Evolutionary conservation across 495 filamentous ascomycete genomes (phyloP).

Genomic region (Penicillium ochrochloron): DNA sequence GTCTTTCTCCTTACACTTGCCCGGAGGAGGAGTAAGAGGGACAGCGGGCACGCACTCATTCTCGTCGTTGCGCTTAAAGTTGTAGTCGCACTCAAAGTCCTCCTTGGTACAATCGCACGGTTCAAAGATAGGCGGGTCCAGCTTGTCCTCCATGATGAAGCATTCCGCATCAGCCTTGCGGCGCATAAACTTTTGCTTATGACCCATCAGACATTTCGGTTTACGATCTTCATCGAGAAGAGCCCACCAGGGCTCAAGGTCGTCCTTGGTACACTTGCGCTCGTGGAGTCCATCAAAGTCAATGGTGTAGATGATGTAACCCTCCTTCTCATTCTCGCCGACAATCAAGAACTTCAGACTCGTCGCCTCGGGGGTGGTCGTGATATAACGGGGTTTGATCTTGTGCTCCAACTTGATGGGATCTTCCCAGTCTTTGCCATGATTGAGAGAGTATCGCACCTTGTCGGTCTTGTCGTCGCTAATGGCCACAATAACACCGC

Average conservation of each 20-base stretch:
- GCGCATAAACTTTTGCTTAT: slow-evolving; percentile 79
- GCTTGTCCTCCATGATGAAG: slow-evolving; percentile 82
- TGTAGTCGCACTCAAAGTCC: slow-evolving; percentile 96
- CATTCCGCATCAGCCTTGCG: slow-evolving; percentile 86
- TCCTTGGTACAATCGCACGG: slow-evolving; percentile 76
- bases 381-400: slow-evolving; percentile 69
- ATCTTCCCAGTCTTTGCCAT: slow-evolving; percentile 77
- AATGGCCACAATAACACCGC: slow-evolving; percentile 83
- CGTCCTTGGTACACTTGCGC: slow-evolving; percentile 73
- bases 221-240: slow-evolving; percentile 78
- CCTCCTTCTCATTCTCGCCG: slow-evolving; percentile 46
- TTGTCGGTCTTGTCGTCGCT: slow-evolving; percentile 67
- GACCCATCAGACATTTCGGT: slow-evolving; percentile 91
- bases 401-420: slow-evolving; percentile 63
- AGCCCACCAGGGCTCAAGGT: slow-evolving; percentile 88
- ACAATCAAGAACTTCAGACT: slow-evolving; percentile 86
- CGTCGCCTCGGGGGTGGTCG: slow-evolving; percentile 87
- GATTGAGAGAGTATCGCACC: slow-evolving; percentile 81
- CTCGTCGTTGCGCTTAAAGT: slow-evolving; percentile 68
- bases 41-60: slow-evolving; percentile 68
- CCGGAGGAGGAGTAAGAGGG: slow-evolving; percentile 53
- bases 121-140: slow-evolving; percentile 64
- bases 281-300: slow-evolving; percentile 86
- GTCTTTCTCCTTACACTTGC: slow-evolving; percentile 65
- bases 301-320: slow-evolving; percentile 67